Evolutionary conservation across 2,329 filamentous ascomycete genomes (phyloP), one percentile per base, ranked within the genome.

Genomic region (Penicillium paneum): DNA sequence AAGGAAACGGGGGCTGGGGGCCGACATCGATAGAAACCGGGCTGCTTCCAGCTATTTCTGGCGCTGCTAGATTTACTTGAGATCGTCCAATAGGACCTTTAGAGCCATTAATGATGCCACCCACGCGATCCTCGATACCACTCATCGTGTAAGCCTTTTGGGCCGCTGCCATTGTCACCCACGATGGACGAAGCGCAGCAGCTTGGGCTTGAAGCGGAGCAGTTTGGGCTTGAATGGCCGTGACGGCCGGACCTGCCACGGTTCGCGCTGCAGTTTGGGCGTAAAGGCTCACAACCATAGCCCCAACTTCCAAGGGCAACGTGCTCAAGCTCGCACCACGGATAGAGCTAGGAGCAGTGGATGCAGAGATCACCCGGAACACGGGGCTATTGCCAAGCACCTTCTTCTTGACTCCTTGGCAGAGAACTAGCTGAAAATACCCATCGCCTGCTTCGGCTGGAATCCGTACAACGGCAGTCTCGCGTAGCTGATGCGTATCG

Each of bases 331-430:
- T 86, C 0, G 87, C 85, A 0, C 87, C 87, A 8, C 84, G 81
- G 1, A 89, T 67, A 0, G 85, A 80, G 63, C 83, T 84, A 0
- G 81, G 76, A 56, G 84, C 84, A 0, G 79, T 76, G 0, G 85
- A 86, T 0, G 83, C 83, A 57, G 86, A 89, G 2, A 87, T 80
- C n/a, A 90, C 75, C 15, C 87, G 79, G 60, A 90, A 89, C 0
- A 87, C 80, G 0, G 87, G 86, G 57, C 85, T 88, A 0, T 81
- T 79, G 56, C 86, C 88, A 0, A 89, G 77, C 0, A 81, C 76
- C 61, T 82, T 85, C 60, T 81, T 82, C 67, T 79, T 81, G 0
- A 73, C 67, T 0, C 78, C 81, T 0, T 76, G 70, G 57, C 85
- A 88, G 8, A 90, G 74, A 0, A 89, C 81, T 5, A 90, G 73